Conservation (phyloP, 179 eudicot species). For the Monotropa hypopitys region DNA sequence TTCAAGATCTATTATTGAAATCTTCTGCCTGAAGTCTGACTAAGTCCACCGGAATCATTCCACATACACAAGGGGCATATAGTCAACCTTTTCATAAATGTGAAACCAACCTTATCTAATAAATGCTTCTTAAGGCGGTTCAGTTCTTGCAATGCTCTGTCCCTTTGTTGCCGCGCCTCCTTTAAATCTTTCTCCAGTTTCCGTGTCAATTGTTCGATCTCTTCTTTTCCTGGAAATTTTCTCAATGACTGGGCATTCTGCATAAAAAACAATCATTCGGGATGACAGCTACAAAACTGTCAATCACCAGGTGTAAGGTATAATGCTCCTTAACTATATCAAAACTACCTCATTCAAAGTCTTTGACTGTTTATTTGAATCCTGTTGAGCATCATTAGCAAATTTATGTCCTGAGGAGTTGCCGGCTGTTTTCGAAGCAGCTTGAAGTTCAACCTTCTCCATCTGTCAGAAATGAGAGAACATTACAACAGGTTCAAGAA, state of each 20-base stretch:
- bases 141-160: conserved; percentile 70
- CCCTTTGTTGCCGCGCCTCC: conserved; percentile 51
- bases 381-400: conserved; percentile 10
- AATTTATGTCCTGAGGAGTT: conserved; percentile 12
- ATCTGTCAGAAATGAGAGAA: conserved; percentile 26
- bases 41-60: background rate
- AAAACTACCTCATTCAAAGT: conserved; percentile 35
- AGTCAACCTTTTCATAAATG: background rate
- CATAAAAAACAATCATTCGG: conserved; percentile 1
- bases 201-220: conserved; percentile 45
- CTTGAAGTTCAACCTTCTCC: conserved; percentile 58
- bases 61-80: background rate
- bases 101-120: conserved; percentile 59
- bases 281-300: background rate
- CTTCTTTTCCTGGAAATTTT: conserved; percentile 48
- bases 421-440: conserved; percentile 34
- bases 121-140: conserved; percentile 92
- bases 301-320: background rate
- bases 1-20: background rate
- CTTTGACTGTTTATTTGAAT: conserved; percentile 19
- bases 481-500: background rate
- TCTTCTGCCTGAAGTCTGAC: background rate
- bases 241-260: conserved; percentile 24
- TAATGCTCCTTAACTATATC: background rate
- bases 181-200: conserved; percentile 64